Conservation (phyloP, 2,329 filamentous ascomycete genomes). For the Trichothecium roseum region DNA sequence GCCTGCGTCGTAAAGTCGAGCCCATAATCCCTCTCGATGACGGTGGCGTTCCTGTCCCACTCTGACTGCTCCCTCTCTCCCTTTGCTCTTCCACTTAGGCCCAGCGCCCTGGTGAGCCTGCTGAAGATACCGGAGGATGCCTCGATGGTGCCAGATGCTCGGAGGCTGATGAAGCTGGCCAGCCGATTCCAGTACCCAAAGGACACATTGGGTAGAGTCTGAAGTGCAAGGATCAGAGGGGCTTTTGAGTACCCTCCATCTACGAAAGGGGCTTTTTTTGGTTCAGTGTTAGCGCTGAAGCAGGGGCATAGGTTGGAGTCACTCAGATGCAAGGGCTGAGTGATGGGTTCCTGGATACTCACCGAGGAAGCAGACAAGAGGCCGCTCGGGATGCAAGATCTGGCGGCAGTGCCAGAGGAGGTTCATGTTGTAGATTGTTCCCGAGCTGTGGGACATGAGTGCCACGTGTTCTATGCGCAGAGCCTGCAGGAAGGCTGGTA, state of each 20-base stretch:
- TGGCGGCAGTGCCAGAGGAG: slow-evolving; percentile 14
- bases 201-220: neutral
- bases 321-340: too few species aligned
- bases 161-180: slow-evolving; percentile 1
- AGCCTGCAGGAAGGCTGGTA: slow-evolving; percentile 20
- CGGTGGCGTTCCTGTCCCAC: slow-evolving; percentile 4
- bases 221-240: neutral
- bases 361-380: slow-evolving; percentile 9
- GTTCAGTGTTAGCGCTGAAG: too few species aligned
- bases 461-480: slow-evolving; percentile 20
- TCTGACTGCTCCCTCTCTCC: slow-evolving; percentile 3
- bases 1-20: slow-evolving; percentile 4
- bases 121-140: slow-evolving; percentile 4
- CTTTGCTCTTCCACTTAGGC: too few species aligned
- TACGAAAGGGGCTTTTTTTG: slow-evolving; percentile 1
- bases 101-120: slow-evolving; percentile 3
- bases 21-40: slow-evolving; percentile 5
- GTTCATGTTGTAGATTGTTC: slow-evolving; percentile 20
- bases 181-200: slow-evolving; percentile 3
- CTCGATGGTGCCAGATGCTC: slow-evolving; percentile 6
- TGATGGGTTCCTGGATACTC: too few species aligned
- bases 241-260: slow-evolving; percentile 1
- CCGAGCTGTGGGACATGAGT: slow-evolving; percentile 18
- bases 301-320: too few species aligned
- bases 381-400: slow-evolving; percentile 13